Evolutionary conservation across 169 alveolate genomes (phyloP), one percentile per base, ranked within the genome.

Genomic region (Eimeria tenella): DNA sequence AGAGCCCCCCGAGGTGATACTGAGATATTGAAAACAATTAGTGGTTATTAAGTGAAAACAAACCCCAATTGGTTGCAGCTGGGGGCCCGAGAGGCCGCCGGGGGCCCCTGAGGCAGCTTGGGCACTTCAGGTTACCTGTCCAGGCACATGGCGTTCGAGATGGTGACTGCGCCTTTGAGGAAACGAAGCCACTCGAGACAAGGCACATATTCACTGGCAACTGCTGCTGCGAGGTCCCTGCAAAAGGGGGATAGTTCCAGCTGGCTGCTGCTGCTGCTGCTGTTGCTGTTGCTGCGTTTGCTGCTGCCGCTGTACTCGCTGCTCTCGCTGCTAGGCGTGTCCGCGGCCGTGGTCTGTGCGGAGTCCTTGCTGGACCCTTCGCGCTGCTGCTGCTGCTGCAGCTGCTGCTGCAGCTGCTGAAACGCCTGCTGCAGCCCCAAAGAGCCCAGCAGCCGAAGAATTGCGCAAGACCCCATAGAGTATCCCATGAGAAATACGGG

Each of bases 111-210:
- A 31, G 42, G 42, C 42, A 31, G 42, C 42, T 31, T 31, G 42
- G 42, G 42, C 42, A 31, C 42, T 31, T 31, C 73, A 63, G 42
- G 63, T n/a, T 17, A 81, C 90, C 90, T 81, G 50, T 81, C 90
- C 55, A 81, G 73, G 21, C 90, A 81, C 90, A 81, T 53, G 17
- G 73, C 90, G 73, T 81, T 81, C 55, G 90, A 81, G 4, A 81
- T 58, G 19, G 90, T 56, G 13, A 81, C 90, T 7, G 90, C 90
- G 73, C 90, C 90, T 73, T 50, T 53, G 53, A 81, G 11, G 73
- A 81, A 58, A 5, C 74, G 71, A 21, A 50, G 71, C 90, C 70
- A 53, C 70, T 53, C 70, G 2, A 81, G 49, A n/a, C 55, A 81
- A 4, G 73, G 73, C n/a, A 53, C 55, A 56, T 81, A 75, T 75